Base-by-base conservation (phyloP, 306 rosid genomes). In the Rosa lucieae region DNA sequence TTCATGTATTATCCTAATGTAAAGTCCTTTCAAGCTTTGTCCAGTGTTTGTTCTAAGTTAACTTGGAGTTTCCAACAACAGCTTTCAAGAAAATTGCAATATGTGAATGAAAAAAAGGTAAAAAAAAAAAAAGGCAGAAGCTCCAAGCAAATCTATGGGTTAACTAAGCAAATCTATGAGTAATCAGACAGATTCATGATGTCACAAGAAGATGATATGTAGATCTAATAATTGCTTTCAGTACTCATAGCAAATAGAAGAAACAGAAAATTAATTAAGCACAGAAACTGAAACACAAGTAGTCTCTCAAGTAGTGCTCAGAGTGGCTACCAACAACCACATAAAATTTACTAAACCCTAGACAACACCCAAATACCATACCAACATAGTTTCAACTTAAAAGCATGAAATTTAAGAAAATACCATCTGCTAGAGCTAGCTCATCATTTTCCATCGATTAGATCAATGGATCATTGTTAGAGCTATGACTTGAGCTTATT, bases 1-100 rank as follows among this genome's bases (percentile, higher is more conserved):
- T 66, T 35, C 47, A 62, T 51, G 52, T 58, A 77, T 74, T 70
- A 82, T 75, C 59, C 72, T 56, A 51, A 75, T 40, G 86, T 68
- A 72, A 76, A 78, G 84, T 80, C 78, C 62, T 67, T 78, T 75
- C 85, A 81, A 55, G 35, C 84, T 77, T 73, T 59, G 72, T 32
- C 26, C 47, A 56, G 70, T 48, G 70, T 46, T 53, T 17, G 8
- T 39, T 47, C 5, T 71, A 37, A 76, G 72, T 47, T 76, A 74
- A 71, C 71, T 35, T 55, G 72, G 63, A 62, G 77, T 73, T 59
- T 13, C 78, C 77, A 42, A 61, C 52, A 51, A 51, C 80, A 17
- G 5, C 59, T 61, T 75, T 62, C 71, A n/a, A 58, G 55, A 62
- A 75, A 75, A 61, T 42, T 75, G 52, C 10, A 7, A 8, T 65